Conservation (phyloP, 805 yeast species). For the Starmerella floris region DNA sequence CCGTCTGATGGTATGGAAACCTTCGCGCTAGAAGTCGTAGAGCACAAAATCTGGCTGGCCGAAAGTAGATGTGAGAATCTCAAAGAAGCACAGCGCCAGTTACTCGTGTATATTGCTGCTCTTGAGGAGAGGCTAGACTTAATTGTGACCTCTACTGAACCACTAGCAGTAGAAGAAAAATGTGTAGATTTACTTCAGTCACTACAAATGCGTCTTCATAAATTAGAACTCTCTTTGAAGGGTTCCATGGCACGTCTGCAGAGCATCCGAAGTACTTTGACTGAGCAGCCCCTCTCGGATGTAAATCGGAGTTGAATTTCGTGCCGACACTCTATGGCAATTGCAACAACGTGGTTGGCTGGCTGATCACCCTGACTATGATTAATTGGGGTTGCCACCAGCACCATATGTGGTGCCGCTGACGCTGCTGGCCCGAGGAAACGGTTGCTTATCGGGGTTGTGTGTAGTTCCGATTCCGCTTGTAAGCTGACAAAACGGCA, state of each 20-base stretch:
- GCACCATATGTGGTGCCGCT: no score
- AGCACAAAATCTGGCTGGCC: constrained; percentile 11
- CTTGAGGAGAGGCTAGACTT: constrained; percentile 9
- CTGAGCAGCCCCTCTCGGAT: not conserved
- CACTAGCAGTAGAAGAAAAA: not conserved
- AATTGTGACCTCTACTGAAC: constrained; percentile 2
- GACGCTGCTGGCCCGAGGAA: no score
- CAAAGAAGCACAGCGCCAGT: constrained; percentile 9
- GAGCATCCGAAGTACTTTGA: not conserved
- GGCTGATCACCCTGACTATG: no score
- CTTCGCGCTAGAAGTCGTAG: constrained; percentile 11
- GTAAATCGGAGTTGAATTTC: no score
- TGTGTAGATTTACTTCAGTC: not conserved
- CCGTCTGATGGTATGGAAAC: no score
- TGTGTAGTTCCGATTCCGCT: no score
- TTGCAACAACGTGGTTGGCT: no score
- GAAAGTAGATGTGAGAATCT: constrained; percentile 9
- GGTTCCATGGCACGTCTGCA: constrained; percentile 1
- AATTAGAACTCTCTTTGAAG: not conserved
- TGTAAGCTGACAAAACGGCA: no score
- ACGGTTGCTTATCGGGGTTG: no score
- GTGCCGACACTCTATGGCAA: no score
- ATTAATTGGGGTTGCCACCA: no score
- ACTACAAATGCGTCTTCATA: constrained; percentile 2
- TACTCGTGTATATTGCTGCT: constrained; percentile 7